Base-by-base conservation (phyloP, 2,329 filamentous ascomycete species). In the Cladophialophora psammophila region DNA sequence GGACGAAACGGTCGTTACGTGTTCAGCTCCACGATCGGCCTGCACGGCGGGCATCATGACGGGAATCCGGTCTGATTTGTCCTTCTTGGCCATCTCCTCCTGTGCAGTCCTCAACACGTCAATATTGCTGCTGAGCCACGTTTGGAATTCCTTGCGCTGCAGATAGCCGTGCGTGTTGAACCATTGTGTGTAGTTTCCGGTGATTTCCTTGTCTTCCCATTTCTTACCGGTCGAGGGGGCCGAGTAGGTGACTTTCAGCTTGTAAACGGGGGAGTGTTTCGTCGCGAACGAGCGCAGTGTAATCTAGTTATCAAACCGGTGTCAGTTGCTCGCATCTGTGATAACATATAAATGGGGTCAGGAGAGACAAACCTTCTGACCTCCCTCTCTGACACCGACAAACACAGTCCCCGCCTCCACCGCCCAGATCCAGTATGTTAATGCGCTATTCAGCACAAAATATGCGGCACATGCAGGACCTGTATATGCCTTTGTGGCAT, bases 351-450 rank as follows among this genome's bases (percentile, higher is more conserved):
- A 26, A 38, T 12, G 15, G 50, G 34, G 18, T 54, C 35, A 15
- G 2, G 15, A 20, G 20, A 9, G 40, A 72, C 79, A 70, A 79
- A 82, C 80, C 74, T 91, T 88, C 82, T 88, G 89, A 42, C 88
- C 86, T 7, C 91, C 92, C 13, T 87, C 85, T 62, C 83, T 83
- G 12, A 87, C 88, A 0, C 94, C 95, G 63, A 90, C 86, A 77
- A 97, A 99, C 9, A 98, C 86, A 38, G 88, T 86, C 0, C 91
- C 90, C 72, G 89, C 90, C 83, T 99, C 95, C 31, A 95, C 90
- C 31, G 85, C 85, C 85, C 88, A 91, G 66, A 96, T 87, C 95
- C 95, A 99, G 74, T 88, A 86, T 42, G 92, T 94, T 73, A 98
- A 85, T 2, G 86, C 83, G 35, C 86, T 85, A 77, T 97, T 98